These are phyloP conservation scores for Parathielavia appendiculata DNA, from an alignment of 495 filamentous ascomycete species.

Conservation along the genomic window DNA sequence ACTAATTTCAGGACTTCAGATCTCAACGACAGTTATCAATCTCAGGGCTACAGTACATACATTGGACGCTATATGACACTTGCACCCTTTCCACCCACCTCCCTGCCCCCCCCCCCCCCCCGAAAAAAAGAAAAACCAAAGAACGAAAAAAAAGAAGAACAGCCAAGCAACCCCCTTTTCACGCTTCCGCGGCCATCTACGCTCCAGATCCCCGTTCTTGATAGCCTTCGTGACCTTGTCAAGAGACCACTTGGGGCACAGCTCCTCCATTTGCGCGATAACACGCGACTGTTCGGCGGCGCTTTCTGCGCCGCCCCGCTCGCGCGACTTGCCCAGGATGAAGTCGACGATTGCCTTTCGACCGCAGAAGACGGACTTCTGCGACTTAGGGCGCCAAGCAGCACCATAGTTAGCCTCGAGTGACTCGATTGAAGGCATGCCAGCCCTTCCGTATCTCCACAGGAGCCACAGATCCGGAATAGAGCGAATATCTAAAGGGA, in stretches of 20 bases:
- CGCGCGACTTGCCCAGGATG: not conserved
- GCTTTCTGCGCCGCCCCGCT: not conserved
- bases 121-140: too few species aligned
- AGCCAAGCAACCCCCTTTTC: too few species aligned
- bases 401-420: not conserved
- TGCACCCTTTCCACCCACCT: too few species aligned
- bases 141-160: too few species aligned
- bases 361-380: not conserved
- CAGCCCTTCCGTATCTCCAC: not conserved
- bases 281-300: not conserved
- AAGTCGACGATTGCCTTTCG: not conserved
- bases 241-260: not conserved
- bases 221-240: not conserved
- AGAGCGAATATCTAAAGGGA: not conserved
- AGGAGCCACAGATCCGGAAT: not conserved
- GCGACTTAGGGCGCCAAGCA: not conserved
- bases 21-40: too few species aligned
- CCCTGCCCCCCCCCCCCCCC: too few species aligned
- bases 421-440: not conserved
- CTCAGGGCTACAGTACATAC: too few species aligned
- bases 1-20: too few species aligned
- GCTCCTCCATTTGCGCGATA: not conserved
- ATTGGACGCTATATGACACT: too few species aligned
- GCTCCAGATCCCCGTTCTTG: not conserved
- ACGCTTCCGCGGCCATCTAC: too few species aligned